Percentiles rank a stretch among this genome's conserved stretches.
Evolutionary conservation across 164 flowering plant species (phyloP).

Genomic region (Kalanchoe fedtschenkoi): DNA sequence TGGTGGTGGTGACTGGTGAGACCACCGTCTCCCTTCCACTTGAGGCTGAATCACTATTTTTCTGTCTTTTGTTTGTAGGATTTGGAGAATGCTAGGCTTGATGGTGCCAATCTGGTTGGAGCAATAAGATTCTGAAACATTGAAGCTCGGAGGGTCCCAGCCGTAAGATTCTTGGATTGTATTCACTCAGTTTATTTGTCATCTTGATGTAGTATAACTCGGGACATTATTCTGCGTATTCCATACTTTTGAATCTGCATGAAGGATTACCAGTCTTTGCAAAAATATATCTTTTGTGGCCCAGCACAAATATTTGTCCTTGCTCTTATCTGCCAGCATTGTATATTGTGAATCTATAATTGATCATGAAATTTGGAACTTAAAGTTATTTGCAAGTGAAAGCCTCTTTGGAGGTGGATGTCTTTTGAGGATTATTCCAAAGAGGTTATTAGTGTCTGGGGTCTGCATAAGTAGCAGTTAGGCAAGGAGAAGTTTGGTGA

Average conservation of each 20-base stretch:
- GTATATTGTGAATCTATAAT: too few species aligned
- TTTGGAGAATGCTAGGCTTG: slow-evolving; percentile 55
- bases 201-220: too few species aligned
- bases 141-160: not conserved
- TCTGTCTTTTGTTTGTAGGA: not conserved
- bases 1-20: not conserved
- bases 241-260: not conserved
- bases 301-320: not conserved
- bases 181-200: not conserved
- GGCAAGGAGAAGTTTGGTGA: too few species aligned
- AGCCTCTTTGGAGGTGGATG: not conserved
- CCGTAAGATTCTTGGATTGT: not conserved
- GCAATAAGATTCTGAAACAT: slow-evolving; percentile 32
- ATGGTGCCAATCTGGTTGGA: slow-evolving; percentile 63
- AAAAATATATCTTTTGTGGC: not conserved
- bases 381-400: not conserved
- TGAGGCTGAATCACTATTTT: not conserved
- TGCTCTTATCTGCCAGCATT: not conserved
- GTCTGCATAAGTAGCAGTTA: too few species aligned
- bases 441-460: too few species aligned
- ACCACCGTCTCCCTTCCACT: not conserved
- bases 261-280: not conserved
- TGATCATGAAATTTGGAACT: not conserved
- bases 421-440: too few species aligned
- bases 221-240: not conserved